phyloP scores from a whole-genome alignment of 495 filamentous ascomycete genomes.

The Xylaria longipes region DNA sequence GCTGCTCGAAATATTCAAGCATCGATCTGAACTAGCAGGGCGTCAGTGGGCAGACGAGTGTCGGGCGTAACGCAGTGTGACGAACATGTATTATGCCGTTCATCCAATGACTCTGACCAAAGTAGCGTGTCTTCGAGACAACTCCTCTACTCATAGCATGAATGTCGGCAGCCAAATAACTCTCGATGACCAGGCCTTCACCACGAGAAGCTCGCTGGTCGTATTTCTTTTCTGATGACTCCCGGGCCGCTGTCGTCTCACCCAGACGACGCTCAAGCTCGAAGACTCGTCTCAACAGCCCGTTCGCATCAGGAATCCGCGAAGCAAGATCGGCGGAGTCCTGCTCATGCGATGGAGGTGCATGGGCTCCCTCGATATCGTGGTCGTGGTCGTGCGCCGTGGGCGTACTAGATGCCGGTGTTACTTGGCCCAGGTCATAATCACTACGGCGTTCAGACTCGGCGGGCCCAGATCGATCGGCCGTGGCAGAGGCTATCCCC shows the following conservation, averaged over 20 bases:
- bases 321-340: background rate
- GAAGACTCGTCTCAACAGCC: slow-evolving; percentile 32
- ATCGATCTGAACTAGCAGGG: slow-evolving; percentile 48
- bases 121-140: slow-evolving; percentile 59
- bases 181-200: slow-evolving; percentile 31
- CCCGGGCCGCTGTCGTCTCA: slow-evolving; percentile 20
- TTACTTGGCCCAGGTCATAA: slow-evolving; percentile 13
- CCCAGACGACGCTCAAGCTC: slow-evolving; percentile 38
- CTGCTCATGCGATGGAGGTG: background rate
- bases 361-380: background rate
- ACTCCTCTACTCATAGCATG: slow-evolving; percentile 46
- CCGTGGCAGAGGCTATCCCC: slow-evolving; percentile 18
- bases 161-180: slow-evolving; percentile 27
- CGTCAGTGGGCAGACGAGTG: slow-evolving; percentile 18
- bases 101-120: slow-evolving; percentile 66
- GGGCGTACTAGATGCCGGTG: slow-evolving; percentile 22
- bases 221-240: slow-evolving; percentile 31
- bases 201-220: slow-evolving; percentile 37
- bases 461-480: slow-evolving; percentile 8
- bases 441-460: background rate
- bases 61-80: background rate
- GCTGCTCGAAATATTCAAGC: slow-evolving; percentile 46
- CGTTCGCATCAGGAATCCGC: slow-evolving; percentile 26
- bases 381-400: slow-evolving; percentile 33
- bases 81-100: slow-evolving; percentile 51